Conservation (phyloP, 2,329 filamentous ascomycete species). For the Sclerotiophoma versabilis region DNA sequence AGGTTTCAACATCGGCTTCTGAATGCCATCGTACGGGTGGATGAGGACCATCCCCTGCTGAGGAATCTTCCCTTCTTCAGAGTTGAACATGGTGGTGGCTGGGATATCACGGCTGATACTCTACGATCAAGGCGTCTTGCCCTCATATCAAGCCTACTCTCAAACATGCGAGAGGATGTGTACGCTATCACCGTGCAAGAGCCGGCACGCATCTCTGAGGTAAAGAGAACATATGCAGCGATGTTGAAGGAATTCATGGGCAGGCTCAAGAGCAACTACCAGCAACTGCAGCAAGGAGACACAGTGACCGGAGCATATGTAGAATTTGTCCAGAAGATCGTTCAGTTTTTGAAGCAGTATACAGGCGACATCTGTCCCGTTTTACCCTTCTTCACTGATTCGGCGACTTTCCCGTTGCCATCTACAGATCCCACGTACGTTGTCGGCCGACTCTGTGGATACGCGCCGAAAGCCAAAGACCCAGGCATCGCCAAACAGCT, state of each 20-base stretch:
- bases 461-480: constrained; percentile 61
- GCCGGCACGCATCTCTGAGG: constrained; percentile 38
- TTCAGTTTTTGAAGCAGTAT: constrained; percentile 68
- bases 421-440: constrained; percentile 68
- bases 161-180: constrained; percentile 65
- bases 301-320: constrained; percentile 63
- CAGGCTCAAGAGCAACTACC: constrained; percentile 67
- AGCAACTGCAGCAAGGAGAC: constrained; percentile 55
- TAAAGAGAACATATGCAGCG: constrained; percentile 58
- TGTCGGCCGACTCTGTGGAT: constrained; percentile 66
- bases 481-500: constrained; percentile 61
- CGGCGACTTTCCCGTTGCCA: constrained; percentile 66
- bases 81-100: constrained; percentile 46
- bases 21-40: constrained; percentile 59
- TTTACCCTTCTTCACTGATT: constrained; percentile 67
- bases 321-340: constrained; percentile 66
- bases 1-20: constrained; percentile 68
- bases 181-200: constrained; percentile 44
- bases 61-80: constrained; percentile 64
- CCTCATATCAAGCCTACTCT: constrained; percentile 63
- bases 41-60: constrained; percentile 57
- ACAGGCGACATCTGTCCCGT: constrained; percentile 64
- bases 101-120: constrained; percentile 60
- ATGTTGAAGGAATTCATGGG: constrained; percentile 65
- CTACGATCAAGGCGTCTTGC: constrained; percentile 62